These are phyloP conservation scores for Starmerella bombicola DNA, from an alignment of 805 yeast species.

Conservation along the genomic window DNA sequence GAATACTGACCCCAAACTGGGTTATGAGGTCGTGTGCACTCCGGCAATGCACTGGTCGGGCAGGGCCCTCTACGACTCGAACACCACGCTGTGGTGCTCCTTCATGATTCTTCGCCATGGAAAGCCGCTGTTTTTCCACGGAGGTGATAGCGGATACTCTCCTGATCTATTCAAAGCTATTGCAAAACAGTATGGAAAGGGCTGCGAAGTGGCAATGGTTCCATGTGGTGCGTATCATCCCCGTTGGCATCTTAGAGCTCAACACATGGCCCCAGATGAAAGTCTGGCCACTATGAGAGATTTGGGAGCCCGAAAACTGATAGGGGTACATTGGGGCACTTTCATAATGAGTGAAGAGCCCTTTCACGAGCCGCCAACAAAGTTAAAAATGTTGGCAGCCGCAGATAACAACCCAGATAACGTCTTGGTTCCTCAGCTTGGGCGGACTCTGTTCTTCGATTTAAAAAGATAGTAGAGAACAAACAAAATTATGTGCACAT, in stretches of 20 bases:
- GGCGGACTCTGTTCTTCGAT: conserved; percentile 45
- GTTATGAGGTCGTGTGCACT: conserved; percentile 70
- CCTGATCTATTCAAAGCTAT: conserved; percentile 58
- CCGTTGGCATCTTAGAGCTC: conserved; percentile 81
- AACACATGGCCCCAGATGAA: conserved; percentile 78
- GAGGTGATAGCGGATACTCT: conserved; percentile 92
- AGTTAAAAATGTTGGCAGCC: conserved; percentile 40
- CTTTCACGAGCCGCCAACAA: conserved; percentile 65
- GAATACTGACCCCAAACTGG: conserved; percentile 31
- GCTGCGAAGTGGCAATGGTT: conserved; percentile 49
- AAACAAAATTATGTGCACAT: no score
- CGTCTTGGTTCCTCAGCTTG: conserved; percentile 60
- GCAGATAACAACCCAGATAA: conserved; percentile 29
- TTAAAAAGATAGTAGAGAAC: neutral
- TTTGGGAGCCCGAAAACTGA: conserved; percentile 46
- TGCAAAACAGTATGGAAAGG: conserved; percentile 44
- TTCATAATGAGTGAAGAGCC: conserved; percentile 81
- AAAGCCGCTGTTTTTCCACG: conserved; percentile 69
- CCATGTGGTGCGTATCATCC: conserved; percentile 97
- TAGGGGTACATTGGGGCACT: conserved; percentile 96
- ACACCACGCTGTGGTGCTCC: conserved; percentile 79
- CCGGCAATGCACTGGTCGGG: conserved; percentile 97
- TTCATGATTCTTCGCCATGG: conserved; percentile 56
- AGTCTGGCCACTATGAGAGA: conserved; percentile 55
- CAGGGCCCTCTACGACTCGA: conserved; percentile 64